Percentiles rank a stretch among this genome's conserved stretches.
Conservation (phyloP, 2,329 filamentous ascomycete species). For the Fusarium domesticum region DNA sequence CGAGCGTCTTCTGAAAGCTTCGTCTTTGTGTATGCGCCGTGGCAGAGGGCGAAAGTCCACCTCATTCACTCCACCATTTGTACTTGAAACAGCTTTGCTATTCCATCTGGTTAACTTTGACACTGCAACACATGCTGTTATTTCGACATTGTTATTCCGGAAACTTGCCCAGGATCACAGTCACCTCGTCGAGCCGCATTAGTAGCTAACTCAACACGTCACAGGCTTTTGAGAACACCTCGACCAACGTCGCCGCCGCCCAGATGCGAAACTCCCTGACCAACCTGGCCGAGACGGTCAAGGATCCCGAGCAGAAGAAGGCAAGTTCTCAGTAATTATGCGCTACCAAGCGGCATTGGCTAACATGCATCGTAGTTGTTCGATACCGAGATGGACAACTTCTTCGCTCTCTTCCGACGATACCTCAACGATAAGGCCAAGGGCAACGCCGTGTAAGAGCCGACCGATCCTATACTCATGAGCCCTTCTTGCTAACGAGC, state of each 20-base stretch:
- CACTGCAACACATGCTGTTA: background rate
- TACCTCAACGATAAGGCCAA: constrained; percentile 99
- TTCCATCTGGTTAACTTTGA: background rate
- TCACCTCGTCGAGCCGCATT: background rate
- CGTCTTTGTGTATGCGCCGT: background rate
- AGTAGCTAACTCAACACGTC: constrained; percentile 26
- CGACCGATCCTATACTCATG: constrained; percentile 1
- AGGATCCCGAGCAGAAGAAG: constrained; percentile 79
- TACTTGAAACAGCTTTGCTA: background rate
- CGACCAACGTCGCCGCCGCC: constrained; percentile 93
- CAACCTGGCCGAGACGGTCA: constrained; percentile 83
- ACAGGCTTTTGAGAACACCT: constrained; percentile 98
- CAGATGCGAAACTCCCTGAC: constrained; percentile 99
- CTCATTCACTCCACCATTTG: background rate
- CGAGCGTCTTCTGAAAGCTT: background rate
- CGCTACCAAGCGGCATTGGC: background rate
- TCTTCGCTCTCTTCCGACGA: constrained; percentile 96
- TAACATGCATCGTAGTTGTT: constrained; percentile 61
- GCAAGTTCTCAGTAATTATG: constrained; percentile 46
- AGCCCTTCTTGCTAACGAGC: constrained; percentile 19
- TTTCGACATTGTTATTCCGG: background rate
- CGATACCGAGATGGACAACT: constrained; percentile 99
- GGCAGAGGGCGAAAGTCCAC: background rate
- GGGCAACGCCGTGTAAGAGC: constrained; percentile 76
- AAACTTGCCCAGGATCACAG: background rate